These are phyloP conservation scores for Salix udensis DNA, from an alignment of 345 rosid genomes.

Conservation along the genomic window DNA sequence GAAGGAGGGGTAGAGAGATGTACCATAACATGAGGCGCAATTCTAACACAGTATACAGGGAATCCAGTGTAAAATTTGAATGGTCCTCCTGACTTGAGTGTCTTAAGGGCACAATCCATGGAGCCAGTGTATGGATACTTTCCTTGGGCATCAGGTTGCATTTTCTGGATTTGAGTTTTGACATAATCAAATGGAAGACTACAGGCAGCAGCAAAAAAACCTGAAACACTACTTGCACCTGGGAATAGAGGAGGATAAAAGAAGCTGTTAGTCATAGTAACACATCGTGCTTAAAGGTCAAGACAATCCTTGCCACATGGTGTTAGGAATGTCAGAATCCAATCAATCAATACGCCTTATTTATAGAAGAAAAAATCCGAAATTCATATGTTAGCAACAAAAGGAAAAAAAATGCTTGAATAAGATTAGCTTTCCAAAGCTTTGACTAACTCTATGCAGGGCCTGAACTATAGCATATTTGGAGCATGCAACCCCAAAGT, in stretches of 20 bases:
- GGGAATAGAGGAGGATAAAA: slow-evolving; percentile 14
- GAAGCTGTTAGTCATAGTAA: not conserved
- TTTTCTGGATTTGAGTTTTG: slow-evolving; percentile 98
- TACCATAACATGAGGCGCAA: slow-evolving; percentile 99
- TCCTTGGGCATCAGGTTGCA: slow-evolving; percentile 96
- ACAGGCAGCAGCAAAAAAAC: slow-evolving; percentile 92
- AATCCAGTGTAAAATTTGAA: slow-evolving; percentile 90
- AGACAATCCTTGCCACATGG: not conserved
- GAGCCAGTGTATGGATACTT: slow-evolving; percentile 91
- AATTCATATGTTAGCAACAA: not conserved
- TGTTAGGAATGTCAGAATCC: not conserved
- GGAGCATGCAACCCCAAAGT: no score
- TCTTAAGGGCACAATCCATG: slow-evolving; percentile 72
- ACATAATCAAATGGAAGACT: slow-evolving; percentile 94
- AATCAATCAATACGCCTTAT: not conserved
- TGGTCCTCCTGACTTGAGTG: slow-evolving; percentile 86
- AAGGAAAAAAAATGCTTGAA: not conserved
- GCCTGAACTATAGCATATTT: no score
- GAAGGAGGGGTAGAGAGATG: not conserved
- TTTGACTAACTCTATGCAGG: not conserved
- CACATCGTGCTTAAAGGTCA: not conserved
- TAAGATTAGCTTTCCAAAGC: not conserved
- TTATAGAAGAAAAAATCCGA: not conserved
- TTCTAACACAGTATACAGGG: slow-evolving; percentile 90
- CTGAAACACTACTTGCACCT: slow-evolving; percentile 93